Conservation (phyloP, 1,139 yeast species). For the Debaryomycetaceae sp. region DNA sequence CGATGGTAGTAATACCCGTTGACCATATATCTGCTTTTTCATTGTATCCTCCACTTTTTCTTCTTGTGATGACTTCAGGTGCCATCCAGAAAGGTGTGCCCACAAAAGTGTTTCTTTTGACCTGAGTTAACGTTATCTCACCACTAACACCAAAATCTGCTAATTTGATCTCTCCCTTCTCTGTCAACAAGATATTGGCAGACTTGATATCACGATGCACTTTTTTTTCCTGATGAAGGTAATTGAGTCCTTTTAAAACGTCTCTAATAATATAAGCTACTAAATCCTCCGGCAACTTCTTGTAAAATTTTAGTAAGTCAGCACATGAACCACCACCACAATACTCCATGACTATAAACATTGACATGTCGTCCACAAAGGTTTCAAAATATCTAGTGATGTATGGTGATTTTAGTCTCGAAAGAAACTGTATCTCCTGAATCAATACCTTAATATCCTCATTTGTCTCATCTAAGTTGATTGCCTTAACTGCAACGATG, state of each 20-base stretch:
- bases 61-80: slow-evolving; percentile 67
- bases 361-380: slow-evolving; percentile 55
- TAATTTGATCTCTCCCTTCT: slow-evolving; percentile 59
- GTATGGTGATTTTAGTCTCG: slow-evolving; percentile 59
- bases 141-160: slow-evolving; percentile 92
- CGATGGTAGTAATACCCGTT: slow-evolving; percentile 77
- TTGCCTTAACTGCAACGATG: slow-evolving; percentile 73
- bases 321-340: slow-evolving; percentile 92
- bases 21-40: slow-evolving; percentile 90
- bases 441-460: slow-evolving; percentile 69
- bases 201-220: slow-evolving; percentile 87
- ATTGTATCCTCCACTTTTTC: slow-evolving; percentile 52
- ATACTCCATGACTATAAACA: slow-evolving; percentile 91
- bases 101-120: slow-evolving; percentile 68
- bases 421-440: slow-evolving; percentile 73
- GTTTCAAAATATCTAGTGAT: slow-evolving; percentile 68
- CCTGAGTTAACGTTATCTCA: slow-evolving; percentile 59
- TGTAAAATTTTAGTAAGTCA: slow-evolving; percentile 58
- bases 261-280: slow-evolving; percentile 59
- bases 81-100: slow-evolving; percentile 97
- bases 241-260: slow-evolving; percentile 62
- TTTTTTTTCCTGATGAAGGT: slow-evolving; percentile 66
- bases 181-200: slow-evolving; percentile 72
- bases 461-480: slow-evolving; percentile 68
- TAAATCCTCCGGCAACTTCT: slow-evolving; percentile 52